phyloP scores from a whole-genome alignment of 2,329 filamentous ascomycete genomes.

The Fusarium sp. region DNA sequence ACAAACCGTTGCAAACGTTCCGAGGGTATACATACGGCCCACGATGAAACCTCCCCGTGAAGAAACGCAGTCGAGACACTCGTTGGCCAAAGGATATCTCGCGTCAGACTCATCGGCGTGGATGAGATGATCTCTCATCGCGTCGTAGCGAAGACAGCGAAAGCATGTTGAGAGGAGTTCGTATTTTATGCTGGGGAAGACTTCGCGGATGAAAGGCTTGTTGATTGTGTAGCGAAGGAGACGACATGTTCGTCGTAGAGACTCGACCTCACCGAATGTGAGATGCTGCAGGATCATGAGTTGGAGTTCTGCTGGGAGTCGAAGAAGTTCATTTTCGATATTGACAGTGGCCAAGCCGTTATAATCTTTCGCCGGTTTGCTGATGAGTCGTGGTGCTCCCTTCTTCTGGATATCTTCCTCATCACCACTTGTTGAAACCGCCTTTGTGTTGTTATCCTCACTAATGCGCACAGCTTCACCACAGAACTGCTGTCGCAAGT shows the following conservation, averaged over 20 bases:
- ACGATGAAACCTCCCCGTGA: slow-evolving; percentile 47
- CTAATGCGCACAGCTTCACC: background rate
- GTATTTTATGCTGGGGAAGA: slow-evolving; percentile 47
- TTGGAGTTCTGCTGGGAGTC: slow-evolving; percentile 53
- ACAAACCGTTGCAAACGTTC: slow-evolving; percentile 46
- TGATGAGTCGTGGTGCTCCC: background rate
- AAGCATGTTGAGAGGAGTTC: slow-evolving; percentile 51
- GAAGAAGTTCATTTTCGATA: slow-evolving; percentile 37
- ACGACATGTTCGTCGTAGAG: slow-evolving; percentile 52
- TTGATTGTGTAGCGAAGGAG: slow-evolving; percentile 48
- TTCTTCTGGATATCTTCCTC: background rate
- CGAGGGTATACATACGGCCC: slow-evolving; percentile 50
- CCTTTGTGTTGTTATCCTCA: background rate
- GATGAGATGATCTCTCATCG: slow-evolving; percentile 45
- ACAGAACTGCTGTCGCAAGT: background rate
- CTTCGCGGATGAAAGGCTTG: slow-evolving; percentile 45
- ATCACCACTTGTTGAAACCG: background rate
- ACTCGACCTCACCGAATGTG: slow-evolving; percentile 54
- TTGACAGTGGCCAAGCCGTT: background rate
- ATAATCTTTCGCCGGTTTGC: rapidly evolving
- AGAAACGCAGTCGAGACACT: slow-evolving; percentile 52
- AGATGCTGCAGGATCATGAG: slow-evolving; percentile 51
- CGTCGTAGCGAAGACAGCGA: slow-evolving; percentile 49
- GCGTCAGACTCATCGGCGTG: slow-evolving; percentile 41
- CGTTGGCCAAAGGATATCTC: slow-evolving; percentile 50